Conservation (phyloP, 2,329 filamentous ascomycete species). For the Calonectria multiphialidica region DNA sequence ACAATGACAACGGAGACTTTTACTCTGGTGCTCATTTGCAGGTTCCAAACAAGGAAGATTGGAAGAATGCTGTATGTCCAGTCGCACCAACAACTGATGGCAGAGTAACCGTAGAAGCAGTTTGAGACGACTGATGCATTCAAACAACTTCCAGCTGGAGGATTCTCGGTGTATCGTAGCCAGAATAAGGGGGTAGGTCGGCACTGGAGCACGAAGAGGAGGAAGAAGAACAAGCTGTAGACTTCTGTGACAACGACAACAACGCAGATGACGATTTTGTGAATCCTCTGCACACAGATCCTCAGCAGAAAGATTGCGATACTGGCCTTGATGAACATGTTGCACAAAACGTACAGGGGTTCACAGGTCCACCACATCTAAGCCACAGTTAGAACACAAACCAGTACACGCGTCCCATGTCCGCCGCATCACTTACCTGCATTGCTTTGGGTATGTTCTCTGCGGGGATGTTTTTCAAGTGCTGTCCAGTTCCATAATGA, state of each 20-base stretch:
- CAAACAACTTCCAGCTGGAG: background rate
- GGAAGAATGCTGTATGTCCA: conserved; percentile 56
- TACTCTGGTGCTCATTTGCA: background rate
- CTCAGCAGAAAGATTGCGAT: conserved; percentile 55
- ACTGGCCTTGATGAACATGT: conserved; percentile 52
- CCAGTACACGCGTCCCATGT: too few relatives aligned
- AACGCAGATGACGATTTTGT: conserved; percentile 43
- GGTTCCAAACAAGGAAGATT: conserved; percentile 52
- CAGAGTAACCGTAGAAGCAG: conserved; percentile 53
- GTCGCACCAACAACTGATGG: conserved; percentile 53
- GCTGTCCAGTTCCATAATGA: background rate
- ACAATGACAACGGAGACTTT: background rate
- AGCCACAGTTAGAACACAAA: conserved; percentile 6
- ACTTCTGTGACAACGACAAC: background rate
- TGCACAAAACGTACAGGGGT: conserved; percentile 52
- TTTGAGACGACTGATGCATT: conserved; percentile 41
- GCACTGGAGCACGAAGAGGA: background rate
- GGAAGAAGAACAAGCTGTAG: background rate
- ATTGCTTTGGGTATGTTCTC: background rate
- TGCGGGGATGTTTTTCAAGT: background rate
- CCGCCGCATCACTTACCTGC: background rate
- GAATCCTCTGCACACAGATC: conserved; percentile 45
- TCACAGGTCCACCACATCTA: conserved; percentile 56
- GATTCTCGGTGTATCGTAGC: background rate
- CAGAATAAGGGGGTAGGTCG: background rate